Evolutionary conservation across 2,329 filamentous ascomycete genomes (phyloP), one percentile per base, ranked within the genome.

Genomic region (Colletotrichum sp.): DNA sequence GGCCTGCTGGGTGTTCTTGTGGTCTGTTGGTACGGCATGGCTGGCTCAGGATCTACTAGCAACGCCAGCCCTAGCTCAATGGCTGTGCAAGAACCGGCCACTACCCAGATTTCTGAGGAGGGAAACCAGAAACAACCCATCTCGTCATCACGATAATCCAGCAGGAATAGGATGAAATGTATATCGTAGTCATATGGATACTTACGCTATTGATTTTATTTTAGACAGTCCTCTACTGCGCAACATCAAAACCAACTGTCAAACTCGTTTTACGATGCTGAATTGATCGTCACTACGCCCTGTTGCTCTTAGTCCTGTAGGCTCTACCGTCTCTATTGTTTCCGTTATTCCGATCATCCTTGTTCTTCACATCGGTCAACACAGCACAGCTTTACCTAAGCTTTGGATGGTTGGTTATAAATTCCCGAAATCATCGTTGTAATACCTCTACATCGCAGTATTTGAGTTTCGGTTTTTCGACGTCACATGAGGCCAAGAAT

Each of bases 1-100:
- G 95, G 94, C 2, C 86, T 96, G 64, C 79, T 95, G 8, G 95
- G 95, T 8, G 88, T 95, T 79, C 88, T 85, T 0, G 90, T 92
- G 16, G 92, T 97, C 69, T 89, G 88, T 2, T 92, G 93, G 88
- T 96, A 94, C 83, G 93, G 92, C 2, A 82, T 90, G 74, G 86
- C 83, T 12, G 60, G 60, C 60, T 63, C 28, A 30, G 28, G 60
- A 21, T 13, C n/a, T 13, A 13, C 10, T 18, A 49, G 10, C 44
- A 21, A 49, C n/a, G n/a, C n/a, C 44, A 49, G 44, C 44, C 44
- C 36, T 13, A 21, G n/a, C 44, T n/a, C 44, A 49, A 4, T 21
- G 44, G 44, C 44, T 0, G n/a, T 49, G 10, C 44, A 21, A 9
- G 44, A 49, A 21, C n/a, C 44, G 12, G 44, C 44, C n/a, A 49